phyloP scores from a whole-genome alignment of 139 green algal genomes.

The Micractinium conductrix region DNA sequence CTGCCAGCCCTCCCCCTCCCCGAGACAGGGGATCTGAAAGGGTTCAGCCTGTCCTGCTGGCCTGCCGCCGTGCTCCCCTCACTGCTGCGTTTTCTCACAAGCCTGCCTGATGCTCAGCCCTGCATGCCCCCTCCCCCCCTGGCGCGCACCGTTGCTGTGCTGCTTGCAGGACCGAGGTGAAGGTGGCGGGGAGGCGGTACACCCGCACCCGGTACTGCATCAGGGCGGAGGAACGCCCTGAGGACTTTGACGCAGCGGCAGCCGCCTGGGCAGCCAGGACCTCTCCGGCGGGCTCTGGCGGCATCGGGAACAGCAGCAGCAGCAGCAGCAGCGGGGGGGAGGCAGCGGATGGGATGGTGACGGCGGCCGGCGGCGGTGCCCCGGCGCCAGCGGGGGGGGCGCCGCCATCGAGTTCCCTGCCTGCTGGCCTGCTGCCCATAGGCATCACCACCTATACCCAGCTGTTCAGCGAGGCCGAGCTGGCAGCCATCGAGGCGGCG shows the following conservation, averaged over 20 bases:
- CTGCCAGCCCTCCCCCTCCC: too few relatives aligned
- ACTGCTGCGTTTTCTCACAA: too few relatives aligned
- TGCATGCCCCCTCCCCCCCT: not conserved
- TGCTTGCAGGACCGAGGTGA: slow-evolving; percentile 19
- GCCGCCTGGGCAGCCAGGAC: not conserved
- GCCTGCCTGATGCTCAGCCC: too few relatives aligned
- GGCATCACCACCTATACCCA: slow-evolving; percentile 70
- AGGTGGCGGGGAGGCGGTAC: slow-evolving; percentile 36
- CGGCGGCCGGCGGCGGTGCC: too few relatives aligned
- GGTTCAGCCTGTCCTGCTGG: too few relatives aligned
- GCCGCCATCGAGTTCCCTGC: not conserved
- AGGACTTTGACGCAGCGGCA: not conserved
- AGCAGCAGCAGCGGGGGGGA: not conserved
- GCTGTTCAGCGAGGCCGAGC: slow-evolving; percentile 50
- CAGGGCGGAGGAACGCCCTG: not conserved
- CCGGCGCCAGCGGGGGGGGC: not conserved
- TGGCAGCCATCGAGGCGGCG: slow-evolving; percentile 55
- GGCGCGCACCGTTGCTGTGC: not conserved
- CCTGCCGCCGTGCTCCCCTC: too few relatives aligned
- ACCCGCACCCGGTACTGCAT: slow-evolving; percentile 68
- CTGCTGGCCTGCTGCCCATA: slow-evolving; percentile 52
- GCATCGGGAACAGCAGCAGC: not conserved
- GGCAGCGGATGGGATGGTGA: not conserved
- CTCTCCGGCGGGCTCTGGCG: too few relatives aligned
- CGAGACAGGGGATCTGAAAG: too few relatives aligned